Evolutionary conservation across 257 asterid genomes (phyloP).

Genomic region (Capsicum chinense): DNA sequence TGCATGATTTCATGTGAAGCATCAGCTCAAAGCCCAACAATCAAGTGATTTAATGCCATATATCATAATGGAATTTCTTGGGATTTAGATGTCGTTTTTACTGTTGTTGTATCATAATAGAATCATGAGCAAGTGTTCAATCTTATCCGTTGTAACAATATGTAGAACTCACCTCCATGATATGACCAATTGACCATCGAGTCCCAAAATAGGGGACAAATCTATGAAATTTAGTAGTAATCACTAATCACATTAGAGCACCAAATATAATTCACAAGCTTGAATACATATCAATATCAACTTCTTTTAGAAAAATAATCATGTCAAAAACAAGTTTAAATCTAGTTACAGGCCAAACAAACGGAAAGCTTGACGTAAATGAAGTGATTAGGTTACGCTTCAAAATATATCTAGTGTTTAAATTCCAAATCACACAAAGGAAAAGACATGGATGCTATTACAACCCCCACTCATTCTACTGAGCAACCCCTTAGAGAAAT

Average conservation of each 20-base stretch:
- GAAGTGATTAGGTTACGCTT: conserved; percentile 19
- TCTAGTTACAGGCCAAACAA: background rate
- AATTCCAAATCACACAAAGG: conserved; percentile 2
- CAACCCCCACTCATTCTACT: background rate
- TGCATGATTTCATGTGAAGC: conserved; percentile 42
- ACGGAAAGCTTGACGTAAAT: background rate
- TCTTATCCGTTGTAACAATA: too few species aligned
- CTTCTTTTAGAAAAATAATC: background rate
- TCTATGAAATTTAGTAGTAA: background rate
- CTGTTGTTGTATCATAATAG: background rate
- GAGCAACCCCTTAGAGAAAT: background rate
- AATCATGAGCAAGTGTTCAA: background rate
- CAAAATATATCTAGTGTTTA: background rate
- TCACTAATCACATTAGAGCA: background rate
- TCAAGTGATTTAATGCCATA: background rate
- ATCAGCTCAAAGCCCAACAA: conserved; percentile 23
- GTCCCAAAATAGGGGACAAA: background rate
- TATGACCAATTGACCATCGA: background rate
- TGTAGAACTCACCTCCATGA: too few species aligned
- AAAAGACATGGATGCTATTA: background rate
- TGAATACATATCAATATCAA: background rate
- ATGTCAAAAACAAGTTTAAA: background rate
- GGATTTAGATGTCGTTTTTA: background rate
- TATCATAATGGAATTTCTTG: background rate
- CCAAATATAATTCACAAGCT: background rate